A percentile compares a stretch with the other conserved stretches of the same genome.
phyloP scores from a whole-genome alignment of 2,329 filamentous ascomycete species.

The Lachnellula subtilissima region DNA sequence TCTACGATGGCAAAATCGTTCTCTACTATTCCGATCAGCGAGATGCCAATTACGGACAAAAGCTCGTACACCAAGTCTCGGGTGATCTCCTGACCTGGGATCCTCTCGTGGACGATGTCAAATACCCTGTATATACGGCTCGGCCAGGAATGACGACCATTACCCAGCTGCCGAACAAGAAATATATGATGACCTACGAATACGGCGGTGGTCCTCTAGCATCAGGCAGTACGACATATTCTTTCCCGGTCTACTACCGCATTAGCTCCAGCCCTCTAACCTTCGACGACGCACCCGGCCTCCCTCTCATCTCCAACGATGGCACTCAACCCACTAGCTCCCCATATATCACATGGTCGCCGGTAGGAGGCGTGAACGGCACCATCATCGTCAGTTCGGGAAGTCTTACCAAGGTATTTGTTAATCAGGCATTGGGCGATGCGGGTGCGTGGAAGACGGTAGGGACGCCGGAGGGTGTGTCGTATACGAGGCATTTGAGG shows the following conservation, averaged over 20 bases:
- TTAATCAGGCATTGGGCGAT: slow-evolving; percentile 28
- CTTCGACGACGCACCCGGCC: slow-evolving; percentile 23
- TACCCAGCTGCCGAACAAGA: slow-evolving; percentile 45
- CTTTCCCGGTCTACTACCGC: slow-evolving; percentile 32
- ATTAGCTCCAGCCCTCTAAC: slow-evolving; percentile 27
- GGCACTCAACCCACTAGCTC: slow-evolving; percentile 25
- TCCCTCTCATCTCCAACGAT: slow-evolving; percentile 23
- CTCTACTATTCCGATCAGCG: slow-evolving; percentile 70
- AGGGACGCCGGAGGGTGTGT: slow-evolving; percentile 21
- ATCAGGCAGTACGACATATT: slow-evolving; percentile 12
- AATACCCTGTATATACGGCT: slow-evolving; percentile 55
- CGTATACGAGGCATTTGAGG: slow-evolving; percentile 29
- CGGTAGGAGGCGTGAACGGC: slow-evolving; percentile 26
- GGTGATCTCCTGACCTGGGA: slow-evolving; percentile 57
- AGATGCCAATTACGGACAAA: slow-evolving; percentile 61
- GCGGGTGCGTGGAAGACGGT: slow-evolving; percentile 26
- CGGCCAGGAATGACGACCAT: slow-evolving; percentile 67
- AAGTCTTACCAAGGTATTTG: slow-evolving; percentile 23
- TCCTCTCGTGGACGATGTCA: slow-evolving; percentile 55
- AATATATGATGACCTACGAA: slow-evolving; percentile 63
- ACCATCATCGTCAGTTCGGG: slow-evolving; percentile 29
- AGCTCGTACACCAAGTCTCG: slow-evolving; percentile 55
- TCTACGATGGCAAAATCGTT: slow-evolving; percentile 54
- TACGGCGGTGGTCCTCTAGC: slow-evolving; percentile 25
- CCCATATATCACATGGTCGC: slow-evolving; percentile 29